These are phyloP conservation scores for Nidula niveotomentosa DNA, from an alignment of 1,284 basidiomycete genomes.

Conservation along the genomic window DNA sequence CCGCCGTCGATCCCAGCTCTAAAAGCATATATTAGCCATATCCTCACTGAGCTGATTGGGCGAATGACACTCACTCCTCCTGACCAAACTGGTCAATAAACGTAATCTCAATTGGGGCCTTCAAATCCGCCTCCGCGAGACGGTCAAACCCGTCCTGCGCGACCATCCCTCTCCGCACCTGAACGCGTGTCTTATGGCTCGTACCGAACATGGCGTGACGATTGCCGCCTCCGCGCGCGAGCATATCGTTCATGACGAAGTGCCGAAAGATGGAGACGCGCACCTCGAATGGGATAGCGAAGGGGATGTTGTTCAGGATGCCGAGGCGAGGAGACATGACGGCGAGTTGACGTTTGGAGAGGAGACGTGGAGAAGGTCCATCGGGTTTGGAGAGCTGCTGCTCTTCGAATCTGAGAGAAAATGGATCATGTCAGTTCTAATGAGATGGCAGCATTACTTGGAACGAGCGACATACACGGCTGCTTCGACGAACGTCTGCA, in stretches of 20 bases:
- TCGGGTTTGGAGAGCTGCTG: slow-evolving; percentile 37
- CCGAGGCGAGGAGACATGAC: slow-evolving; percentile 87
- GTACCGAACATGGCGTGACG: slow-evolving; percentile 6
- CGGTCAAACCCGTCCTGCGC: slow-evolving; percentile 88
- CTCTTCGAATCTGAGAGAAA: slow-evolving; percentile 51
- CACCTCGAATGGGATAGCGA: slow-evolving; percentile 92
- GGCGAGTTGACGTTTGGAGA: slow-evolving; percentile 73
- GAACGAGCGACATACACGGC: slow-evolving; percentile 63
- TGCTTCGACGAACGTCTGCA: slow-evolving; percentile 87
- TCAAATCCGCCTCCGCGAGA: slow-evolving; percentile 77
- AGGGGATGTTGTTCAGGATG: slow-evolving; percentile 94
- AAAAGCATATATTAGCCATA: slow-evolving; percentile 7
- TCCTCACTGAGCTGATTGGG: slow-evolving; percentile 3
- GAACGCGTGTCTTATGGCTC: slow-evolving; percentile 44
- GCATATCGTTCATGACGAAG: slow-evolving; percentile 71
- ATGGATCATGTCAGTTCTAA: background rate
- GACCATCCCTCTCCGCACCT: slow-evolving; percentile 73
- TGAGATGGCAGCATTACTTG: background rate
- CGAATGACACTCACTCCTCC: slow-evolving; percentile 60
- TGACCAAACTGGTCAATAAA: slow-evolving; percentile 92
- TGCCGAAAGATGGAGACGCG: slow-evolving; percentile 88
- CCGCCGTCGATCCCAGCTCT: slow-evolving; percentile 95
- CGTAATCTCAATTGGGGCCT: slow-evolving; percentile 80
- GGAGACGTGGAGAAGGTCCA: slow-evolving; percentile 26
- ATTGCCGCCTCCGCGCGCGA: slow-evolving; percentile 17